phyloP scores from a whole-genome alignment of 139 green algal species.

The Edaphochlamys debaryana region DNA sequence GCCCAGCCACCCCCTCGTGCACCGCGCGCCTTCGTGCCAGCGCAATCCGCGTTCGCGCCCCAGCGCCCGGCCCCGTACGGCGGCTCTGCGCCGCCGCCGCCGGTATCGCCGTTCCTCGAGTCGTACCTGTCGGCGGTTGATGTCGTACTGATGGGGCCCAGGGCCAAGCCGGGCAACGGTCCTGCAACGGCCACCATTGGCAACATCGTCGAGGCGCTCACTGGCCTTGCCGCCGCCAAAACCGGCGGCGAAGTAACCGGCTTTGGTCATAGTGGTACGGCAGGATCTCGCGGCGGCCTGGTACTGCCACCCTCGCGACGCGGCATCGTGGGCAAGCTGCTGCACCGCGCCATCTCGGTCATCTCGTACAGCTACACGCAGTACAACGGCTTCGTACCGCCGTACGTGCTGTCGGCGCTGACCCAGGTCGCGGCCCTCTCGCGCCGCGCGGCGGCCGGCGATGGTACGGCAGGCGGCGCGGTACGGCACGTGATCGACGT shows the following conservation, averaged over 20 bases:
- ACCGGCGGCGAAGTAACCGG: too few species aligned
- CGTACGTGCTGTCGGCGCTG: conserved; percentile 6
- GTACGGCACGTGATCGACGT: background rate
- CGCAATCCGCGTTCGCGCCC: too few species aligned
- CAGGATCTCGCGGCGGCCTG: too few species aligned
- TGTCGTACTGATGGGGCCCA: background rate
- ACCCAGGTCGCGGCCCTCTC: background rate
- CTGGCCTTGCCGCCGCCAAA: background rate
- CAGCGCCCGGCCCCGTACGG: too few species aligned
- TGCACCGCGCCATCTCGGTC: background rate
- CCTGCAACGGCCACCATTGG: too few species aligned
- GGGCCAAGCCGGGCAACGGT: background rate
- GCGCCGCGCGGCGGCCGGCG: too few species aligned
- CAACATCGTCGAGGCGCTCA: background rate
- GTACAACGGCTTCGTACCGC: conserved; percentile 28
- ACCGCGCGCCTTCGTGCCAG: background rate
- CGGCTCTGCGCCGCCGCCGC: too few species aligned
- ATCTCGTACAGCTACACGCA: conserved; percentile 15
- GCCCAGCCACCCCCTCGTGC: background rate
- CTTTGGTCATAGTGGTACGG: too few species aligned
- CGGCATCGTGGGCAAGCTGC: background rate
- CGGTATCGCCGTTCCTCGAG: background rate
- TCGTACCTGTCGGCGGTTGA: background rate
- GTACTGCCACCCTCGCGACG: background rate
- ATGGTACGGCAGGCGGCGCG: background rate